Base-by-base conservation (phyloP, 257 asterid genomes). In the Jaltomata sinuosa region DNA sequence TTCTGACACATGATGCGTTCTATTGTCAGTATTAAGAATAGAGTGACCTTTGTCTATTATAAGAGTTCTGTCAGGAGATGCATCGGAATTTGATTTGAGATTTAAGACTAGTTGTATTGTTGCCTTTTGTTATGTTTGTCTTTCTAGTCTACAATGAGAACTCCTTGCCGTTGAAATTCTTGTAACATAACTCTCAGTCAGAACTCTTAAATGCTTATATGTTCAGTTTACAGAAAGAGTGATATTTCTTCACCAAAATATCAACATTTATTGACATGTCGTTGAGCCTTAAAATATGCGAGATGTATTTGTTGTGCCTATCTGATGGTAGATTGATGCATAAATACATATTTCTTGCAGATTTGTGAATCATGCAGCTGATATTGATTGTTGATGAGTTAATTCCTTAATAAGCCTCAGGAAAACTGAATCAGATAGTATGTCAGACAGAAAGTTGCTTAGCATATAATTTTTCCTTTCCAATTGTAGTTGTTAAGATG, bases 401-500 rank as follows among this genome's bases (percentile, higher is more conserved):
- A 49, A 32, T 59, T 57, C 29, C 80, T 47, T 72, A 52, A 22
- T 42, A 32, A 29, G 67, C 71, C 52, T 68, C 27, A 45, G 27
- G 67, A 34, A 50, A 80, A 80, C 25, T 55, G 49, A 80, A 55
- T 52, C 54, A 11, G 49, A 61, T 19, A 11, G 25, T 85, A 22
- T 80, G 16, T 68, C 74, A 1, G 34, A 69, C n/a, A 27, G 22
- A 31, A 52, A 65, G 64, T 84, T 55, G 22, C 45, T 64, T 61
- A 62, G 84, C 25, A 59, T 59, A 18, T 50, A 69, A 22, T 52
- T 69, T 54, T 69, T 5, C 74, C 22, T 80, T 74, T 68, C 57
- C 36, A 78, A 82, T 65, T 84, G 59, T 74, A 55, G 31, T 79
- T n/a, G 81, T 76, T 87, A 85, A 87, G 27, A 42, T 83, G 29